Conservation (phyloP, 495 filamentous ascomycete genomes). For the Trichoderma parareesei region DNA sequence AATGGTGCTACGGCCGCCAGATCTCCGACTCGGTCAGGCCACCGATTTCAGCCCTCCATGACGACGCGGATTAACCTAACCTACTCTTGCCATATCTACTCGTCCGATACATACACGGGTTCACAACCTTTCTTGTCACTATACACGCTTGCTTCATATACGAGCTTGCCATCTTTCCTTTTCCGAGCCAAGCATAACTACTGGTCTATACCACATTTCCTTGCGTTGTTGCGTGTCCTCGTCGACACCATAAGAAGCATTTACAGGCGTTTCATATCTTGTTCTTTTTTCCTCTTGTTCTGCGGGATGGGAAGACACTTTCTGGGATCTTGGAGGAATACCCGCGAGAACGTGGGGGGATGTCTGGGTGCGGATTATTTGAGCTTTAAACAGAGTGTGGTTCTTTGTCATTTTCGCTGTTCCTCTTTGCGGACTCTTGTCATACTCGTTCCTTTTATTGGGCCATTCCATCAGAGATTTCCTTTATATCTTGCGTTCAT, state of each 20-base stretch:
- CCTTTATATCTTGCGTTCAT: neutral
- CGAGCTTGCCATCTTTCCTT: slow-evolving; percentile 1
- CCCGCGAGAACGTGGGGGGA: neutral
- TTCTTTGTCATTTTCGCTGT: neutral
- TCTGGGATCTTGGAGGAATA: neutral
- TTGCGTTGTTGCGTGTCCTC: slow-evolving; percentile 12
- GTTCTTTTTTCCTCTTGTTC: no score
- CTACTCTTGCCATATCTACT: neutral
- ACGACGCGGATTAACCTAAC: slow-evolving; percentile 26
- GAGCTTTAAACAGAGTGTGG: neutral
- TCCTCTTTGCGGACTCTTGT: neutral
- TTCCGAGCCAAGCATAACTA: neutral
- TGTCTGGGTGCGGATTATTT: neutral
- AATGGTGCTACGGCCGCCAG: slow-evolving; percentile 43
- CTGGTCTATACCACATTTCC: slow-evolving; percentile 2
- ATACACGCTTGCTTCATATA: neutral
- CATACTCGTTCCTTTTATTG: neutral
- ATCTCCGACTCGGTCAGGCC: slow-evolving; percentile 36
- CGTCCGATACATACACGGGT: neutral
- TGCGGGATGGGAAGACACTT: neutral
- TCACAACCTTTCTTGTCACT: slow-evolving; percentile 15
- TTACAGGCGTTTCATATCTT: slow-evolving; percentile 21
- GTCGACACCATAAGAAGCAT: slow-evolving; percentile 19
- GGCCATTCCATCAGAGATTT: neutral
- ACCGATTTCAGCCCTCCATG: slow-evolving; percentile 39